phyloP scores from a whole-genome alignment of 495 filamentous ascomycete genomes.

The Pseudevernia furfuracea region DNA sequence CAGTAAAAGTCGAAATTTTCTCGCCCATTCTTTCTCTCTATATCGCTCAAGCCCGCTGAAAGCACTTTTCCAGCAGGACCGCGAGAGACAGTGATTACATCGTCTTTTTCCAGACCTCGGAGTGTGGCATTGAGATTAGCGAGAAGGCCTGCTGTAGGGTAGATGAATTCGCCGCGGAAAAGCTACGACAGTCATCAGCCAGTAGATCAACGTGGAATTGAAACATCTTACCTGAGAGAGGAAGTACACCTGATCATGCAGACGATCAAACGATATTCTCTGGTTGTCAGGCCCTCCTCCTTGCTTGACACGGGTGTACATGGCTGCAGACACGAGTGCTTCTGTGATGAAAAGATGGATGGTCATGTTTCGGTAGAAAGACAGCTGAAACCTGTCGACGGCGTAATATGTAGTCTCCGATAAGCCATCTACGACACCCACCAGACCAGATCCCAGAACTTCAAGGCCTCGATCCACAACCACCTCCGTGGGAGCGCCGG shows the following conservation, averaged over 20 bases:
- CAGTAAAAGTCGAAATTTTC: constrained; percentile 99
- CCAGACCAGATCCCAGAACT: constrained; percentile 79
- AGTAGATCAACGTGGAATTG: not conserved
- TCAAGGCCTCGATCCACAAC: constrained; percentile 89
- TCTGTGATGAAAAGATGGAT: constrained; percentile 96
- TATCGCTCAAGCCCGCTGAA: constrained; percentile 63
- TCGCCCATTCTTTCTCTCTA: constrained; percentile 66
- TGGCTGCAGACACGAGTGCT: constrained; percentile 74
- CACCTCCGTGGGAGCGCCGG: constrained; percentile 60
- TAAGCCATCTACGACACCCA: constrained; percentile 68
- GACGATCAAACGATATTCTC: constrained; percentile 61
- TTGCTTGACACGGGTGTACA: constrained; percentile 84
- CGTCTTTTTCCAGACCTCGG: constrained; percentile 65
- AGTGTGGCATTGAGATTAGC: constrained; percentile 75
- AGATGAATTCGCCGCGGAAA: constrained; percentile 96
- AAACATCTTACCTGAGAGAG: constrained; percentile 55
- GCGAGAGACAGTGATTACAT: constrained; percentile 64
- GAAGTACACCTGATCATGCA: constrained; percentile 74
- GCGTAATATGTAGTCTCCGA: constrained; percentile 87
- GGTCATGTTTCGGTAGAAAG: constrained; percentile 98
- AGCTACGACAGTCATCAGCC: constrained; percentile 43
- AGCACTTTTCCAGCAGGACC: constrained; percentile 47
- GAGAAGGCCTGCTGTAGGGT: constrained; percentile 73
- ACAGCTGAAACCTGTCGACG: constrained; percentile 91
- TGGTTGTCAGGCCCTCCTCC: constrained; percentile 78